Conservation (phyloP, 768 basidiomycete genomes). For the Suillus luteus region DNA sequence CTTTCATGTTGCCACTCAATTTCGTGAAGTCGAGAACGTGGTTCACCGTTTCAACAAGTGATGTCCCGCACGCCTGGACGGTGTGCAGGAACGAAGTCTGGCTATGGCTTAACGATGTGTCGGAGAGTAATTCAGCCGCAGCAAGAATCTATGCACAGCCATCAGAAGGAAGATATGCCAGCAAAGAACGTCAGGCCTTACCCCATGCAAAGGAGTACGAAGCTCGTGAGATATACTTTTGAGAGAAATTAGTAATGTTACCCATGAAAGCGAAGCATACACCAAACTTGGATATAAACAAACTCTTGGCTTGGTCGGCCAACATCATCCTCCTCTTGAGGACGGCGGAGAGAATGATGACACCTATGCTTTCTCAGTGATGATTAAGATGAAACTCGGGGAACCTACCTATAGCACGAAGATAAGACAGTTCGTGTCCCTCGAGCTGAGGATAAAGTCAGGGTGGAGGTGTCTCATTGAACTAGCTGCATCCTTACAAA, state of each 20-base stretch:
- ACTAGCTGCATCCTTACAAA: conserved; percentile 54
- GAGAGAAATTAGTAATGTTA: conserved; percentile 17
- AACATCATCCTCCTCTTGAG: conserved; percentile 91
- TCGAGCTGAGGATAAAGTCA: conserved; percentile 58
- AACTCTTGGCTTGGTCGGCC: conserved; percentile 90
- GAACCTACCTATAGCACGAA: conserved; percentile 78
- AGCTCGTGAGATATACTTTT: conserved; percentile 82
- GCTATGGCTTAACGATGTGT: conserved; percentile 77
- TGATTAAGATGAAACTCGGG: background rate
- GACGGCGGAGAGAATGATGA: conserved; percentile 91
- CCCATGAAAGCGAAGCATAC: background rate
- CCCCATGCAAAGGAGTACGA: conserved; percentile 90
- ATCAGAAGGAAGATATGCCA: conserved; percentile 4
- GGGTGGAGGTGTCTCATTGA: conserved; percentile 11
- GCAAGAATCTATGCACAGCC: conserved; percentile 66
- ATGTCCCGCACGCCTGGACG: conserved; percentile 93
- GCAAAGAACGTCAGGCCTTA: conserved; percentile 35
- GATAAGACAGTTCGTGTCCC: conserved; percentile 87
- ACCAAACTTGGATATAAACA: conserved; percentile 87
- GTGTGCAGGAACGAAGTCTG: conserved; percentile 90
- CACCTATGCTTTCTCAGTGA: conserved; percentile 45
- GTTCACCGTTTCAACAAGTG: conserved; percentile 93
- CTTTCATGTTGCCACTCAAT: conserved; percentile 81
- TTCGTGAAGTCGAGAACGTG: conserved; percentile 97
- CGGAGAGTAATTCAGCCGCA: conserved; percentile 86